A percentile compares a stretch with the other conserved stretches of the same genome.
These are phyloP conservation scores for Aspergillus ruber DNA, from an alignment of 2,329 filamentous ascomycete species.

Conservation along the genomic window DNA sequence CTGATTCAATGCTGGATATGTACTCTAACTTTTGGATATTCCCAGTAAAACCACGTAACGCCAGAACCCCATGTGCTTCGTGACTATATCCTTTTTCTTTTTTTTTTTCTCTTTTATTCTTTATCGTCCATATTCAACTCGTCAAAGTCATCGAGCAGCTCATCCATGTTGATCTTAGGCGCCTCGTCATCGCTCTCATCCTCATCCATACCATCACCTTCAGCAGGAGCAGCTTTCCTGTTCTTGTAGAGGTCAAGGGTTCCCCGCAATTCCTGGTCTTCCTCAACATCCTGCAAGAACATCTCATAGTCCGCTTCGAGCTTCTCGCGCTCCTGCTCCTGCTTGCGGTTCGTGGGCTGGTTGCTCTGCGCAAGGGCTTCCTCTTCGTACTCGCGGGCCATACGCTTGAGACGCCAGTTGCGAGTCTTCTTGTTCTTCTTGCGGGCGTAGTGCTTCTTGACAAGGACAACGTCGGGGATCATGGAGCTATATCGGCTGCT, in stretches of 20 bases:
- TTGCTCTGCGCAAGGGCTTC: conserved; percentile 14
- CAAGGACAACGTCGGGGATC: conserved; percentile 86
- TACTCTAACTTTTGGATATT: conserved; percentile 8
- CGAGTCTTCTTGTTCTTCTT: conserved; percentile 76
- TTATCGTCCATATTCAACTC: conserved; percentile 67
- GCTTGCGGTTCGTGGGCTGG: conserved; percentile 32
- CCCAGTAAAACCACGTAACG: neutral
- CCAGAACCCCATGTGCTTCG: neutral
- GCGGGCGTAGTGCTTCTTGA: conserved; percentile 93
- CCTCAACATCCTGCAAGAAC: conserved; percentile 95
- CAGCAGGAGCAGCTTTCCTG: conserved; percentile 42
- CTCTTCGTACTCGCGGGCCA: conserved; percentile 84
- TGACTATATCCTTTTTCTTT: neutral
- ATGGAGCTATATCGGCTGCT: conserved; percentile 68
- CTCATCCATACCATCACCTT: conserved; percentile 47
- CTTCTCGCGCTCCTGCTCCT: conserved; percentile 71
- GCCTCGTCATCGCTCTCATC: conserved; percentile 59
- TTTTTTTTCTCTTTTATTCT: conserved; percentile 7
- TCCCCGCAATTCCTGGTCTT: conserved; percentile 79
- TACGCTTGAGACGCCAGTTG: conserved; percentile 92
- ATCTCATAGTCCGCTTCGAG: conserved; percentile 93
- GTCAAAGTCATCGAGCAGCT: conserved; percentile 87
- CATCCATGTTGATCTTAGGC: conserved; percentile 69
- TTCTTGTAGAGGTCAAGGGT: conserved; percentile 81
- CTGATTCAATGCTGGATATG: too few species aligned